Percentiles rank a stretch among this genome's conserved stretches.
These are phyloP conservation scores for Sarocladium brachiariae DNA, from an alignment of 2,329 filamentous ascomycete genomes.

Conservation along the genomic window DNA sequence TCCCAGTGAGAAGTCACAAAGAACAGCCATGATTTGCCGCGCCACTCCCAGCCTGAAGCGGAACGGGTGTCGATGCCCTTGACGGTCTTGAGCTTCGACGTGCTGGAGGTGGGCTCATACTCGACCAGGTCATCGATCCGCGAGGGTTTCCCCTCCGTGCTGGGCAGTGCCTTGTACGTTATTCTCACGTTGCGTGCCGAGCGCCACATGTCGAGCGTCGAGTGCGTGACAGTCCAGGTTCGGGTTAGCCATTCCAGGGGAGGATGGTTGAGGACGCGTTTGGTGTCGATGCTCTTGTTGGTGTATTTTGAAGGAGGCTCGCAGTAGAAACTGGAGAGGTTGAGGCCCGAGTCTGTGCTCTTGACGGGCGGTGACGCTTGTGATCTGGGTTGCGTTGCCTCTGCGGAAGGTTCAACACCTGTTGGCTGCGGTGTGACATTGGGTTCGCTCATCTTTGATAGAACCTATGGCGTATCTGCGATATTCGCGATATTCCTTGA, in stretches of 20 bases:
- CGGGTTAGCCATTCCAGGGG: slow-evolving; percentile 53
- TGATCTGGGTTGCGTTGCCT: too few relatives aligned
- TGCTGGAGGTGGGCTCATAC: slow-evolving; percentile 50
- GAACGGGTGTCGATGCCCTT: slow-evolving; percentile 54
- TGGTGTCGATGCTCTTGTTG: slow-evolving; percentile 17
- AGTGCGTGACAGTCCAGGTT: slow-evolving; percentile 70
- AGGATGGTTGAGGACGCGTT: slow-evolving; percentile 30
- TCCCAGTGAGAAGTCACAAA: slow-evolving; percentile 76
- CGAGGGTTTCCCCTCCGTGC: slow-evolving; percentile 2
- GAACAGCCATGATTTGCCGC: slow-evolving; percentile 67
- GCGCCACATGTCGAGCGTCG: slow-evolving; percentile 74
- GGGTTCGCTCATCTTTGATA: not conserved
- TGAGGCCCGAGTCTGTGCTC: not conserved
- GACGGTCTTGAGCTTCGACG: slow-evolving; percentile 50
- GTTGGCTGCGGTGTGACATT: not conserved
- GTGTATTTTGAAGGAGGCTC: slow-evolving; percentile 41
- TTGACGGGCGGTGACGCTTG: not conserved
- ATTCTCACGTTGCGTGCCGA: slow-evolving; percentile 74
- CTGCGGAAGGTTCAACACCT: not conserved
- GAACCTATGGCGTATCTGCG: too few relatives aligned
- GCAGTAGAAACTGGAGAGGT: slow-evolving; percentile 12
- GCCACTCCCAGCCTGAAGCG: slow-evolving; percentile 60
- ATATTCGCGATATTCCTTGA: too few relatives aligned
- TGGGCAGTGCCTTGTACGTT: slow-evolving; percentile 55
- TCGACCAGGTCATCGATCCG: slow-evolving; percentile 67